A percentile compares a stretch with the other conserved stretches of the same genome.
Evolutionary conservation across 345 rosid genomes (phyloP).

Genomic region (Murraya paniculata): DNA sequence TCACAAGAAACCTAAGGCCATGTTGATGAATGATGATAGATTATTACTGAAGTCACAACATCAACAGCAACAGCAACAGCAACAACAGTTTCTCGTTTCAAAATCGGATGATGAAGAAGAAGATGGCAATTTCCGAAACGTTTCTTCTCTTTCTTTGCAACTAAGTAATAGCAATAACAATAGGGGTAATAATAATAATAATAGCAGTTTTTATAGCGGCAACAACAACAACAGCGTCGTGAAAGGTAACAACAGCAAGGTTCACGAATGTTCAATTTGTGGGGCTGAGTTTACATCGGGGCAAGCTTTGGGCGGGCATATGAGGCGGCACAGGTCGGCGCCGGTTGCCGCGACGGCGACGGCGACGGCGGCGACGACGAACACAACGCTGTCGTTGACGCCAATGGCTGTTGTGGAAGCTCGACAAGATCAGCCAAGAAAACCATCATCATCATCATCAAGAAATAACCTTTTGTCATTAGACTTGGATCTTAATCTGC

Average conservation of each 20-base stretch:
- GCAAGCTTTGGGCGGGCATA: constrained; percentile 98
- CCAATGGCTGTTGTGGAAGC: constrained; percentile 36
- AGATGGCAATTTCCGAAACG: constrained; percentile 36
- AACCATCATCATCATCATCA: constrained; percentile 2
- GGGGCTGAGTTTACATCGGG: constrained; percentile 91
- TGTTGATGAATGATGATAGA: constrained; percentile 17
- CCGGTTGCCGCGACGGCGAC: constrained; percentile 16
- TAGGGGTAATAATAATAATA: constrained; percentile 23
- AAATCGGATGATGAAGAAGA: constrained; percentile 34
- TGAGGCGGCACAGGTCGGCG: constrained; percentile 82
- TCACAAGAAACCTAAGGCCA: constrained; percentile 77
- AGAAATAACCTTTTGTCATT: constrained; percentile 54
- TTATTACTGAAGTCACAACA: constrained; percentile 12
- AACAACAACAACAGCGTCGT: constrained; percentile 26
- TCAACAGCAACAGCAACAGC: background rate
- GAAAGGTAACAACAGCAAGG: constrained; percentile 30
- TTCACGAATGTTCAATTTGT: constrained; percentile 91
- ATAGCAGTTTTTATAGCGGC: constrained; percentile 22
- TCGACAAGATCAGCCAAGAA: constrained; percentile 33
- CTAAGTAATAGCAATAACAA: constrained; percentile 34
- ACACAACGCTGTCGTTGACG: constrained; percentile 43
- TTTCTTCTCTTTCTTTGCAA: constrained; percentile 55
- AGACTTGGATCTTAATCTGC: constrained; percentile 93
- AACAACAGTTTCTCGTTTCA: constrained; percentile 5
- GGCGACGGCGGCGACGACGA: background rate